Base-by-base conservation (phyloP, 23 red algal species). In the Gracilaria domingensis region DNA sequence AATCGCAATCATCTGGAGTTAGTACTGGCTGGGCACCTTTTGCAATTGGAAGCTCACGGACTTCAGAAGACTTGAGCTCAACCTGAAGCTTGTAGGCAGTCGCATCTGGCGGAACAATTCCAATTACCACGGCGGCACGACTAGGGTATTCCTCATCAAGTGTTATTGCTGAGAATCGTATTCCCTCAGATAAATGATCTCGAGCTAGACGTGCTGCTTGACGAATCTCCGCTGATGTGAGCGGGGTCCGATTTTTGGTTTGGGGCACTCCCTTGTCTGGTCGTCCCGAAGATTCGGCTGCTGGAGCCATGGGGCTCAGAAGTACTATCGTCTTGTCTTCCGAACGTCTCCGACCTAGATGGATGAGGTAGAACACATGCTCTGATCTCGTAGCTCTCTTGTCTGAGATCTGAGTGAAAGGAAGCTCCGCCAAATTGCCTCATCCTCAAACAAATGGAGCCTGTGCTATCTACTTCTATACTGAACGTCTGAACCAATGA, bases 1-100 rank as follows among this genome's bases (percentile, higher is more conserved):
- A 59, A 14, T 60, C 8, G 47, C 84, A 88, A 32, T 88, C 84
- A 77, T 88, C 84, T 58, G 84, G 84, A 17, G 84, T 88, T 45
- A 88, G 70, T n/a, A 75, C 64, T 33, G 84, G 66, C 47, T 88
- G 84, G 20, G 65, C 40, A 39, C 72, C 72, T 34, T n/a, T 8
- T 77, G 72, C 40, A 37, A 77, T 51, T 5, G 72, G 72, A 28
- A 77, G 72, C 25, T 77, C 40, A 16, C 13, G 6, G 23, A 77
- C 45, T 50, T 77, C 16, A 28, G 72, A 77, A 48, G 72, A 30
- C 13, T 8, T 23, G 13, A 77, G 25, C 23, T 48, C 45, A 12
- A 77, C 42, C 2, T 26, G 72, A 49, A 77, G 72, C 72, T 77
- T 77, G 14, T 77, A 51, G 30, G 72, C 72, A 4, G 72, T 50